These are phyloP conservation scores for Apium graveolens DNA, from an alignment of 129 eudicot species.

Conservation along the genomic window DNA sequence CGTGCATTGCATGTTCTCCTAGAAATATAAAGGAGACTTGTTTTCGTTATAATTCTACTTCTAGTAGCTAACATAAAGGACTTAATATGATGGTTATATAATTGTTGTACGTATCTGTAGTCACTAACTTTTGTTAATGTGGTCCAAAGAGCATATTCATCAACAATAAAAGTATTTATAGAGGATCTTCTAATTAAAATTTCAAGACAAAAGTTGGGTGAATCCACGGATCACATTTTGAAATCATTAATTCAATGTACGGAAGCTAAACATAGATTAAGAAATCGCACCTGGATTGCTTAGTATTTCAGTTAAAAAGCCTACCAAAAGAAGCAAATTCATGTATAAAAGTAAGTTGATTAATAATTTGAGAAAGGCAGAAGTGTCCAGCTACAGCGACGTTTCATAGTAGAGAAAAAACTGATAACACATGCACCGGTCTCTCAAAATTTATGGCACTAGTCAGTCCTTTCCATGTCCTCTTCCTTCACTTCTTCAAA, in stretches of 20 bases:
- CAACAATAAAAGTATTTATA: not conserved
- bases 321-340: not conserved
- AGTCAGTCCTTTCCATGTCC: constrained; percentile 2
- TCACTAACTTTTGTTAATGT: not conserved
- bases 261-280: not conserved
- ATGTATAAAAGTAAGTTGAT: not conserved
- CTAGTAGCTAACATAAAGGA: too few relatives aligned
- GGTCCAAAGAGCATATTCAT: not conserved
- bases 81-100: too few relatives aligned
- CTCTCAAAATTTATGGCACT: not conserved
- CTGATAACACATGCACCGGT: constrained; percentile 12
- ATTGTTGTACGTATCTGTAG: not conserved
- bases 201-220: not conserved
- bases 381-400: constrained; percentile 13
- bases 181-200: not conserved
- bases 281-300: not conserved
- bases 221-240: not conserved
- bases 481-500: not conserved
- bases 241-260: not conserved
- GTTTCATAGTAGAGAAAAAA: constrained; percentile 6
- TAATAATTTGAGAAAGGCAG: not conserved
- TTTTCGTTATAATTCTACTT: too few relatives aligned
- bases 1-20: too few relatives aligned
- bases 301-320: not conserved
- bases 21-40: too few relatives aligned